phyloP scores from a whole-genome alignment of 176 grass and related monocot species.

The Ensete glaucum region DNA sequence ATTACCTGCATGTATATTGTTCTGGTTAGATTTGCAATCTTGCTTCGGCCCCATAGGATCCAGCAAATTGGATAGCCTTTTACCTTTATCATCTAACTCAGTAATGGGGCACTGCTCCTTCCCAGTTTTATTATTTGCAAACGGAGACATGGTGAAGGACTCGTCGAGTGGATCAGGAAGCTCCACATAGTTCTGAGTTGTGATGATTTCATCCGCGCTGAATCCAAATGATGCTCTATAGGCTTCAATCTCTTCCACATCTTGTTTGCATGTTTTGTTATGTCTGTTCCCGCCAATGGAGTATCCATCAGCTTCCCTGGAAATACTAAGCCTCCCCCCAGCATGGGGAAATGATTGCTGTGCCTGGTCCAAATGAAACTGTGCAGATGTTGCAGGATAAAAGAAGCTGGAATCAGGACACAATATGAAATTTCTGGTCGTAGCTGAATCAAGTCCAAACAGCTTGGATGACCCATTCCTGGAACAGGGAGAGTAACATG shows the following conservation, averaged over 20 bases:
- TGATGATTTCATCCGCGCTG: conserved; percentile 80
- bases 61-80: conserved; percentile 23
- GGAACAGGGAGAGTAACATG: conserved; percentile 56
- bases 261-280: conserved; percentile 44
- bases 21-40: not conserved
- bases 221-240: conserved; percentile 96
- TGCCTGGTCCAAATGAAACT: conserved; percentile 87
- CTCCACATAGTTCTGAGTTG: conserved; percentile 54
- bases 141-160: conserved; percentile 83
- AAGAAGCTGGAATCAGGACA: conserved; percentile 55
- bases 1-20: not conserved
- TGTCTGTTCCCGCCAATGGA: conserved; percentile 23
- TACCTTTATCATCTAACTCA: conserved; percentile 30
- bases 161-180: conserved; percentile 66
- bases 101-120: conserved; percentile 30
- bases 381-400: conserved; percentile 54
- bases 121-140: conserved; percentile 37
- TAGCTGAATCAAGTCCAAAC: conserved; percentile 56
- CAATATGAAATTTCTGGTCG: conserved; percentile 56
- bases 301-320: conserved; percentile 41
- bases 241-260: conserved; percentile 79
- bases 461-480: conserved; percentile 53
- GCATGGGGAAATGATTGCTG: conserved; percentile 54
- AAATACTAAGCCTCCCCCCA: conserved; percentile 64
- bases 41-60: conserved; percentile 34